A percentile compares a stretch with the other conserved stretches of the same genome.
phyloP scores from a whole-genome alignment of 2,329 filamentous ascomycete species.

The Epichloe uncinata region DNA sequence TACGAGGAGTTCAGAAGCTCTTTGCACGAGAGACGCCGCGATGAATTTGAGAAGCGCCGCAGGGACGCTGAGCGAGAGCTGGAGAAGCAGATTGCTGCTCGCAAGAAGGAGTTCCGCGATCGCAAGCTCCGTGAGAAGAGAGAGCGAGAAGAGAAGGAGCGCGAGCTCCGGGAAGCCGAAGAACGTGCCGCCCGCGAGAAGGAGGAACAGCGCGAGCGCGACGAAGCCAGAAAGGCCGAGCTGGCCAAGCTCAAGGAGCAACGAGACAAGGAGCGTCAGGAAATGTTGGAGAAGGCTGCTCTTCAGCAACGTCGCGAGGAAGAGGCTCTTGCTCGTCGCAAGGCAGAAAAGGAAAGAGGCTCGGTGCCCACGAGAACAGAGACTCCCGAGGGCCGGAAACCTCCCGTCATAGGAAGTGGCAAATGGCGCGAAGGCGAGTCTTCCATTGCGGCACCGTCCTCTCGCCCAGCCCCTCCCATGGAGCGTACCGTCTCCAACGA shows the following conservation, averaged over 20 bases:
- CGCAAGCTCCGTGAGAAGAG: conserved; percentile 69
- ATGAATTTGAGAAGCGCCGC: conserved; percentile 91
- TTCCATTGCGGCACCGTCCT: conserved; percentile 14
- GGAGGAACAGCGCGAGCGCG: conserved; percentile 66
- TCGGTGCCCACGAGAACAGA: conserved; percentile 11
- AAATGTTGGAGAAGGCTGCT: conserved; percentile 49
- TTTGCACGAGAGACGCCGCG: conserved; percentile 74
- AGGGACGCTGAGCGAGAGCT: conserved; percentile 86
- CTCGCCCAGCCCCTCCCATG: conserved; percentile 17
- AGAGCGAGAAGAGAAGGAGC: conserved; percentile 75
- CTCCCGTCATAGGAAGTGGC: conserved; percentile 22
- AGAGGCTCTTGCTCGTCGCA: conserved; percentile 67
- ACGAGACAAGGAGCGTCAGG: conserved; percentile 54
- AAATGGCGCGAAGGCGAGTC: conserved; percentile 31
- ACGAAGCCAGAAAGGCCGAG: conserved; percentile 66
- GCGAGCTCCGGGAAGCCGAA: conserved; percentile 66
- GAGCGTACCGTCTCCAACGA: conserved; percentile 38
- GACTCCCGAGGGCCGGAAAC: conserved; percentile 18
- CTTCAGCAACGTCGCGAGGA: conserved; percentile 74
- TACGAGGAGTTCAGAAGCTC: conserved; percentile 77
- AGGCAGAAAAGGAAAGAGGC: conserved; percentile 46
- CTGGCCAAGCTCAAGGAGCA: conserved; percentile 54
- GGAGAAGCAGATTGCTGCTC: conserved; percentile 76
- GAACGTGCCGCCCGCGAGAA: conserved; percentile 71
- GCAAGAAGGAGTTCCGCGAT: conserved; percentile 81